Conservation (phyloP, 305 asterid genomes). For the Solanum chacoense region DNA sequence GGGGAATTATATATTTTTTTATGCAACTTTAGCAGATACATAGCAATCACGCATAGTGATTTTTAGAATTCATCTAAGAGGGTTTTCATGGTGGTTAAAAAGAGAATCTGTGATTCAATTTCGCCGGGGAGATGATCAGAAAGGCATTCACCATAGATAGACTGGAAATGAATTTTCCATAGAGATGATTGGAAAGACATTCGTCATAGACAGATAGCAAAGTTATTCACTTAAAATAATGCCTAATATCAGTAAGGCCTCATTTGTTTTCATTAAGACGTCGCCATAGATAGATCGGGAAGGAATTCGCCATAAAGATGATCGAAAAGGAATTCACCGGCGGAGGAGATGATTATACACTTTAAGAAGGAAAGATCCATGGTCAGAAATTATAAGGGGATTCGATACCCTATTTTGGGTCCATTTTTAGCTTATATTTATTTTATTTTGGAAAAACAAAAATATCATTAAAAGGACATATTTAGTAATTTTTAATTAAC, state of each 20-base stretch:
- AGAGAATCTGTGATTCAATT: neutral
- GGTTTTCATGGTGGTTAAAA: neutral
- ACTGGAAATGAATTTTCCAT: neutral
- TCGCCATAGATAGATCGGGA: neutral
- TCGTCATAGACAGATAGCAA: neutral
- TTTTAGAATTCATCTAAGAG: neutral
- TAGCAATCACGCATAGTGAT: neutral
- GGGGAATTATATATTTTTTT: neutral
- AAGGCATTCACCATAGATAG: neutral
- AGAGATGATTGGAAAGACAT: neutral
- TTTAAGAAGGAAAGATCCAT: neutral
- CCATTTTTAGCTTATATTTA: too few relatives aligned
- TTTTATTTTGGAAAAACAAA: too few relatives aligned
- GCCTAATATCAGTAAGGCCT: too few relatives aligned
- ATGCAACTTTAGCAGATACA: neutral
- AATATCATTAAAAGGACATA: too few relatives aligned
- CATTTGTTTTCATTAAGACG: too few relatives aligned
- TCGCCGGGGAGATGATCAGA: neutral
- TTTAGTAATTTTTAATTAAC: too few relatives aligned
- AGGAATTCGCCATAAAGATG: neutral
- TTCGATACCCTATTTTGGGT: too few relatives aligned
- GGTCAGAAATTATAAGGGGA: too few relatives aligned
- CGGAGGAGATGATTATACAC: neutral
- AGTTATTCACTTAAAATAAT: too few relatives aligned
- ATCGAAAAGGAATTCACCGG: too few relatives aligned